These are phyloP conservation scores for Trichoderma guizhouense DNA, from an alignment of 2,329 filamentous ascomycete species.

Conservation along the genomic window DNA sequence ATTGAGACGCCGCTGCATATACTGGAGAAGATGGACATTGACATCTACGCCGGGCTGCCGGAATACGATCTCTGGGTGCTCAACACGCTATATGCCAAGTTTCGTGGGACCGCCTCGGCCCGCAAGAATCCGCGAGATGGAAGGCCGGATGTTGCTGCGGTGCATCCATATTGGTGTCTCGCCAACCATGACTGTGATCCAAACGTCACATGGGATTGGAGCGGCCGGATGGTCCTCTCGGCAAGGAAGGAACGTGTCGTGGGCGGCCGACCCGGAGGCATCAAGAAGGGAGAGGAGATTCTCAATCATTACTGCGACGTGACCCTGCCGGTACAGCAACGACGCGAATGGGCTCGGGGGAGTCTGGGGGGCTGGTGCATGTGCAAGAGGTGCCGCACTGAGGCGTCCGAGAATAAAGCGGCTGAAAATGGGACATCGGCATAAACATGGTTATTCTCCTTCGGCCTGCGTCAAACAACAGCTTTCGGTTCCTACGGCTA, in stretches of 20 bases:
- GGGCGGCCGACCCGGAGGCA: slow-evolving; percentile 52
- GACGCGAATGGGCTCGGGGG: slow-evolving; percentile 84
- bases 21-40: slow-evolving; percentile 79
- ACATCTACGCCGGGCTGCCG: slow-evolving; percentile 61
- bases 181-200: slow-evolving; percentile 96
- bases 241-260: slow-evolving; percentile 57
- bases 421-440: neutral
- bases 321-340: slow-evolving; percentile 68
- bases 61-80: slow-evolving; percentile 76
- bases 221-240: slow-evolving; percentile 70
- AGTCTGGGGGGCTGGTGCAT: slow-evolving; percentile 86
- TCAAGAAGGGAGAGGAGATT: slow-evolving; percentile 78
- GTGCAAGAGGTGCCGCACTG: slow-evolving; percentile 77
- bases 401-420: slow-evolving; percentile 45
- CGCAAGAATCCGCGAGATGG: slow-evolving; percentile 73
- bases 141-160: slow-evolving; percentile 84
- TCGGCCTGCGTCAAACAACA: neutral
- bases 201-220: slow-evolving; percentile 94
- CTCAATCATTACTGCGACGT: slow-evolving; percentile 95
- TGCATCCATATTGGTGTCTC: slow-evolving; percentile 93
- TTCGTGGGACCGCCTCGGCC: slow-evolving; percentile 87
- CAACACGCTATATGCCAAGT: slow-evolving; percentile 90
- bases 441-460: neutral
- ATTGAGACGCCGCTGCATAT: slow-evolving; percentile 72
- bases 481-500: neutral